Evolutionary conservation across 176 grass and related monocot species (phyloP).

Genomic region (Aegilops bicornis): DNA sequence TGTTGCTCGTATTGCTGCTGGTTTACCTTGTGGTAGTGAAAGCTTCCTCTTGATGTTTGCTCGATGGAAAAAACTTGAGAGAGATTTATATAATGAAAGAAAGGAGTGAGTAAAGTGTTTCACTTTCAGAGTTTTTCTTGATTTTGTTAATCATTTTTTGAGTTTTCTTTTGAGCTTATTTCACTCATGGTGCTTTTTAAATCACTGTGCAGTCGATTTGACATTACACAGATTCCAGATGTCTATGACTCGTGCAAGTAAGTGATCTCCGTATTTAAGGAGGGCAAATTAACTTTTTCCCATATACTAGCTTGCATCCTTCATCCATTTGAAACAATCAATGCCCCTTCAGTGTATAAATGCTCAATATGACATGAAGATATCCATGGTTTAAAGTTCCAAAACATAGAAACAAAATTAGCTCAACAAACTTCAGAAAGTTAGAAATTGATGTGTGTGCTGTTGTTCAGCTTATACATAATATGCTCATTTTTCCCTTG

Average conservation of each 20-base stretch:
- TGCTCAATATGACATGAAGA: slow-evolving; percentile 3
- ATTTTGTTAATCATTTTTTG: slow-evolving; percentile 8
- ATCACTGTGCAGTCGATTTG: slow-evolving; percentile 81
- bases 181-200: slow-evolving; percentile 32
- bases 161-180: neutral
- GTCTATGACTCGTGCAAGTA: slow-evolving; percentile 99
- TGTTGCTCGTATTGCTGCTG: slow-evolving; percentile 91
- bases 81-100: slow-evolving; percentile 97
- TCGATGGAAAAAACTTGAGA: slow-evolving; percentile 95
- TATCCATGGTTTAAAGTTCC: slow-evolving; percentile 19
- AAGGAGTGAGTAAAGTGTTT: slow-evolving; percentile 72
- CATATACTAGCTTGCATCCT: neutral
- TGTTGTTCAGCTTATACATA: neutral
- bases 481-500: neutral
- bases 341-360: neutral
- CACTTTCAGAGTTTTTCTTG: slow-evolving; percentile 24
- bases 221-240: slow-evolving; percentile 98
- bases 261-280: slow-evolving; percentile 37
- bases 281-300: neutral
- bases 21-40: slow-evolving; percentile 98
- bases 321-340: neutral
- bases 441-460: slow-evolving; percentile 13
- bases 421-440: neutral
- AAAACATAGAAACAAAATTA: slow-evolving; percentile 3
- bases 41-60: slow-evolving; percentile 98